Evolutionary conservation across 164 flowering plant genomes (phyloP).

Genomic region (Kingdonia uniflora): DNA sequence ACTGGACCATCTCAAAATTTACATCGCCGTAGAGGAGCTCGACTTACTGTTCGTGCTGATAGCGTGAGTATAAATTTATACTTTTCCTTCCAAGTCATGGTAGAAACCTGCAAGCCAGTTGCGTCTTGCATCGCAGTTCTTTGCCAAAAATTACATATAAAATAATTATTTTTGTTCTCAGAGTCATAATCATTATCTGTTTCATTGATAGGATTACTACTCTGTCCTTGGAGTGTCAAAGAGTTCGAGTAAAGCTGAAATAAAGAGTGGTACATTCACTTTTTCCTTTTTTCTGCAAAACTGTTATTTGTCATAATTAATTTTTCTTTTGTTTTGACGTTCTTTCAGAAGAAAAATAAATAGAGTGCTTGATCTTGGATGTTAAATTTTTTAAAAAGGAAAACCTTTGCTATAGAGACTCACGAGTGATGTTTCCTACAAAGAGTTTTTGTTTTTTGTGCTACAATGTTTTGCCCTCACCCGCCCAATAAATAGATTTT

Average conservation of each 20-base stretch:
- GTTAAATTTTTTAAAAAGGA: no score
- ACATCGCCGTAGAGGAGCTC: conserved; percentile 37
- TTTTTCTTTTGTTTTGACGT: no score
- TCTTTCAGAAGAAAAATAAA: no score
- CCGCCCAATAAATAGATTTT: no score
- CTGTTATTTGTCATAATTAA: no score
- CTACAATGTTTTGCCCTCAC: no score
- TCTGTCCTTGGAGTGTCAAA: conserved; percentile 81
- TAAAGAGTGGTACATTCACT: conserved; percentile 59
- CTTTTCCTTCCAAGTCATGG: neutral
- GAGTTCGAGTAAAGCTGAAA: conserved; percentile 79
- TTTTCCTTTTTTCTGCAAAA: no score
- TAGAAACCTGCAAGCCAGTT: neutral
- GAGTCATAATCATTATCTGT: neutral
- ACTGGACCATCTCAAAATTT: conserved; percentile 23
- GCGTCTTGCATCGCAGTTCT: neutral
- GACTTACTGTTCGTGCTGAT: conserved; percentile 72
- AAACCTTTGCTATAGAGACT: no score
- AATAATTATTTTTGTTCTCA: neutral
- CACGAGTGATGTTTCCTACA: no score
- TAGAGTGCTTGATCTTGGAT: no score
- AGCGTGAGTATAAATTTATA: conserved; percentile 31
- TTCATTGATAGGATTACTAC: conserved; percentile 54
- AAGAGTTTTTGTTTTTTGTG: no score
- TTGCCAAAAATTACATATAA: neutral